These are phyloP conservation scores for Ophiocordyceps australis DNA, from an alignment of 2,329 filamentous ascomycete genomes.

Conservation along the genomic window DNA sequence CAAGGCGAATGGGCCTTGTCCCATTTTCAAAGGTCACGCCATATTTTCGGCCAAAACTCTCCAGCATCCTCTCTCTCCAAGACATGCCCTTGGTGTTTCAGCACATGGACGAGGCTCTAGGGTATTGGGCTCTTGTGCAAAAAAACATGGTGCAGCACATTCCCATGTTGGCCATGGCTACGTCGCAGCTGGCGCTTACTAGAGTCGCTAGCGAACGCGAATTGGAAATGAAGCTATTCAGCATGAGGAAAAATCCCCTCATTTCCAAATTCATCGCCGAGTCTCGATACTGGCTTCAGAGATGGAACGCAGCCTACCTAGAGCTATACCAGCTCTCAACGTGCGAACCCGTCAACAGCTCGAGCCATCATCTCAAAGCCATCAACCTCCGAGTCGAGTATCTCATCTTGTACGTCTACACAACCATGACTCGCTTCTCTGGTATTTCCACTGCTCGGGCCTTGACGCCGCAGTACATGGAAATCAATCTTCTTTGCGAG, in stretches of 20 bases:
- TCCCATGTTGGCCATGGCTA: conserved; percentile 14
- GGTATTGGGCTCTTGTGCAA: conserved; percentile 19
- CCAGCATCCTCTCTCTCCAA: conserved; percentile 11
- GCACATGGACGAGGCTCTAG: conserved; percentile 14
- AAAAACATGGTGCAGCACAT: conserved; percentile 16
- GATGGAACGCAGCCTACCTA: conserved; percentile 19
- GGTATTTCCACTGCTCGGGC: conserved; percentile 14
- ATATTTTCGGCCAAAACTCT: conserved; percentile 15
- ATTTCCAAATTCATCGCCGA: conserved; percentile 15
- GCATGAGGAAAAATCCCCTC: conserved; percentile 10
- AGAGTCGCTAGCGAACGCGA: conserved; percentile 9
- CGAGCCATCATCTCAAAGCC: conserved; percentile 13
- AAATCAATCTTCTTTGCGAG: conserved; percentile 19
- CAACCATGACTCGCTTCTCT: conserved; percentile 17
- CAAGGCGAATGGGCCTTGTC: conserved; percentile 12
- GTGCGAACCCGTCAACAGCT: conserved; percentile 7
- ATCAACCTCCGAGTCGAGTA: conserved; percentile 23
- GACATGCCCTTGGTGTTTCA: conserved; percentile 14
- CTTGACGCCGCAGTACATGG: conserved; percentile 22
- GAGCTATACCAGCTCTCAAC: conserved; percentile 13
- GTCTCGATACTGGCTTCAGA: conserved; percentile 17
- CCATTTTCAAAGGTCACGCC: conserved; percentile 18
- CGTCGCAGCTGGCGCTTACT: conserved; percentile 11
- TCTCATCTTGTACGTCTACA: conserved; percentile 20
- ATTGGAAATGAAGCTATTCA: conserved; percentile 11